Evolutionary conservation across 148 eudicot genomes (phyloP).

Genomic region (Pouteria glomerata): DNA sequence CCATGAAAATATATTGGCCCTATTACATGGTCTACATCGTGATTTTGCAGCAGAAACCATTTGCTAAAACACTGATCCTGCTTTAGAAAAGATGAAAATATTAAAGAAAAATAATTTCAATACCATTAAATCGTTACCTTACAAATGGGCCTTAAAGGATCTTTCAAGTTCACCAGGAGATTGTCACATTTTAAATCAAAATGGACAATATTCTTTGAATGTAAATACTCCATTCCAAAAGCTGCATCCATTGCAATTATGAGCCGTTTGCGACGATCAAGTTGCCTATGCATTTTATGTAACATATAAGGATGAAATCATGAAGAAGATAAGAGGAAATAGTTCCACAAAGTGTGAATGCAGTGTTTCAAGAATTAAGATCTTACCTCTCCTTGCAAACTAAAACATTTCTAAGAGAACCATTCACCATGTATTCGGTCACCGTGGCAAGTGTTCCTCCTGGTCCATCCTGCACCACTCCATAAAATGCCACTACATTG

Average conservation of each 20-base stretch:
- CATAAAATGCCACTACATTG: conserved; percentile 86
- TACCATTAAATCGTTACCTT: conserved; percentile 40
- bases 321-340: not conserved
- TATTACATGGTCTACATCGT: not conserved
- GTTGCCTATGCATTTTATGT: conserved; percentile 43
- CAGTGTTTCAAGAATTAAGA: not conserved
- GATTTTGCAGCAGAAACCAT: not conserved
- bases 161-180: conserved; percentile 76
- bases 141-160: conserved; percentile 79
- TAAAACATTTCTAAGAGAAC: conserved; percentile 74
- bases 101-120: not conserved
- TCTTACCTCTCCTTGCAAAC: conserved; percentile 70
- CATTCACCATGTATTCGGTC: conserved; percentile 80
- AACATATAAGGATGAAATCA: not conserved
- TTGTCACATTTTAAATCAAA: conserved; percentile 91
- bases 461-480: conserved; percentile 89
- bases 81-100: not conserved
- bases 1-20: not conserved
- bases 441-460: conserved; percentile 76
- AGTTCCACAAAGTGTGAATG: too few relatives aligned
- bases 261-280: conserved; percentile 72
- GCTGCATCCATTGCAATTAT: conserved; percentile 93
- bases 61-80: not conserved
- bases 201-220: conserved; percentile 76
- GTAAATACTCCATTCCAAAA: conserved; percentile 92